These are phyloP conservation scores for Globisporangium middletonii DNA, from an alignment of 352 stramenopile species.

Conservation along the genomic window DNA sequence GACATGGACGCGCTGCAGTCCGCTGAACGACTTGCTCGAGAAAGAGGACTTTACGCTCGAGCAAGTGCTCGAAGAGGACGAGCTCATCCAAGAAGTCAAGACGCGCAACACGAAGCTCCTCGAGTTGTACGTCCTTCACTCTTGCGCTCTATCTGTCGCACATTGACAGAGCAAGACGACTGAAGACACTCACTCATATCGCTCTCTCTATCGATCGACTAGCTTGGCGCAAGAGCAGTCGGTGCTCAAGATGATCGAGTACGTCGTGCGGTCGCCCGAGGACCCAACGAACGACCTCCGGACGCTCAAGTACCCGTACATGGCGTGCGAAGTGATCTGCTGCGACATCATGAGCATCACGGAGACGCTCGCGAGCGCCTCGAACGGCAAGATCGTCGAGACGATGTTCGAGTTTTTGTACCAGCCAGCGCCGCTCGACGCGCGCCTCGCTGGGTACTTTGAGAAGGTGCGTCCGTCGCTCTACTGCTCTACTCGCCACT, in stretches of 20 bases:
- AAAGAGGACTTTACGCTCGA: conserved; percentile 91
- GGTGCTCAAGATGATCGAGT: conserved; percentile 74
- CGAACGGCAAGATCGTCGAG: conserved; percentile 73
- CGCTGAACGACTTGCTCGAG: conserved; percentile 94
- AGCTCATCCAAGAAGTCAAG: conserved; percentile 97
- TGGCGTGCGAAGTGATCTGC: conserved; percentile 97
- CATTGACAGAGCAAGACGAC: neutral
- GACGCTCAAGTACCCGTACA: conserved; percentile 94
- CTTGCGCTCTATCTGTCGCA: neutral
- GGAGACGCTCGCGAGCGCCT: conserved; percentile 76
- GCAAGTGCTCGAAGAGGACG: conserved; percentile 94
- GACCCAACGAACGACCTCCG: conserved; percentile 51
- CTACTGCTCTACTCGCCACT: neutral
- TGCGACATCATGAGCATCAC: conserved; percentile 94
- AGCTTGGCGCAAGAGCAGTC: conserved; percentile 66
- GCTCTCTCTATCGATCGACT: neutral
- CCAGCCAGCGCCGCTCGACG: conserved; percentile 78
- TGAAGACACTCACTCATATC: neutral
- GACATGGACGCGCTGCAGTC: conserved; percentile 27
- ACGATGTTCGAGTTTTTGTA: conserved; percentile 91
- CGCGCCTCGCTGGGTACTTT: conserved; percentile 95
- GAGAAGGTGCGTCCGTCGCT: conserved; percentile 71
- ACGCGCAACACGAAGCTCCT: conserved; percentile 93
- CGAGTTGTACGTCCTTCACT: conserved; percentile 77
- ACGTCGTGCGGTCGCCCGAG: conserved; percentile 53